Conservation (phyloP, 768 basidiomycete species). For the Russula vinacea region DNA sequence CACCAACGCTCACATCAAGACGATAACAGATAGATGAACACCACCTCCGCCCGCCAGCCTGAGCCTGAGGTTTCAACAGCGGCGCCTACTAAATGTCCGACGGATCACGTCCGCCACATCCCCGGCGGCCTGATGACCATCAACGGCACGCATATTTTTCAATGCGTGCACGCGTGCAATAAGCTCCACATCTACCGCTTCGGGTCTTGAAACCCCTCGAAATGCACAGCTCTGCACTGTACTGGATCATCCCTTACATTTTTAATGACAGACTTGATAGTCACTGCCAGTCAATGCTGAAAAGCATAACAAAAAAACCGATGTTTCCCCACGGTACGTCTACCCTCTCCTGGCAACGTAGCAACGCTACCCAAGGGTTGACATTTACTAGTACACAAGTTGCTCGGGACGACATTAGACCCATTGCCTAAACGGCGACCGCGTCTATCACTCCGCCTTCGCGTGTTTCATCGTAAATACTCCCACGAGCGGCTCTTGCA, state of each 20-base stretch:
- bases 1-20: too few relatives aligned
- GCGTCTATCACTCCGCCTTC: neutral
- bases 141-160: neutral
- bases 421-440: neutral
- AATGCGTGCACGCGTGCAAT: too few relatives aligned
- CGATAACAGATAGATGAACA: too few relatives aligned
- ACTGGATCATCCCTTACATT: too few relatives aligned
- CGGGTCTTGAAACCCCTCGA: too few relatives aligned
- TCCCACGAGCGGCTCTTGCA: neutral
- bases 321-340: neutral
- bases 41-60: too few relatives aligned
- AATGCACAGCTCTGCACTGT: too few relatives aligned
- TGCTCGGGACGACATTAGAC: constrained; percentile 5
- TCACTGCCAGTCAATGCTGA: too few relatives aligned
- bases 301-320: neutral
- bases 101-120: neutral
- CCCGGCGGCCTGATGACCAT: too few relatives aligned
- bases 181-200: too few relatives aligned
- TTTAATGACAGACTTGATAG: neutral
- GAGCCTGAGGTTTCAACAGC: too few relatives aligned
- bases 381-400: neutral
- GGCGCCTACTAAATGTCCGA: too few relatives aligned
- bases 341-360: neutral
- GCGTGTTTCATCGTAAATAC: neutral
- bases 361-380: neutral